A percentile compares a stretch with the other conserved stretches of the same genome.
Conservation (phyloP, 73 alveolate species). For the Paramecium biaurelia region DNA sequence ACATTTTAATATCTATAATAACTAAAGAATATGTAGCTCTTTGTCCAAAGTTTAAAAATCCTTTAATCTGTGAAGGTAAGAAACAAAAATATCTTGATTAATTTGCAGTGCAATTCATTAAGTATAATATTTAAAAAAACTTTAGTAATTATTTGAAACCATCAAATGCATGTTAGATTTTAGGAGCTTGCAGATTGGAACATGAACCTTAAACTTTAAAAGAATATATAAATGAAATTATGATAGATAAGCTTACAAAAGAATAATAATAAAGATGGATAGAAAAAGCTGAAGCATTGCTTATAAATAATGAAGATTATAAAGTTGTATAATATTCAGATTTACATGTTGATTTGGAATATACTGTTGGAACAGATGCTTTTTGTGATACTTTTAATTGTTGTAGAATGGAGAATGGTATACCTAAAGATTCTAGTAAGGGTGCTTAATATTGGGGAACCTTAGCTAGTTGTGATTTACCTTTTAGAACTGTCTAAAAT, state of each 20-base stretch:
- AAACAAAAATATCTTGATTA: not conserved
- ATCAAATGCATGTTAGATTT: not conserved
- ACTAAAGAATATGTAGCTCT: not conserved
- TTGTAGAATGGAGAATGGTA: constrained; percentile 81
- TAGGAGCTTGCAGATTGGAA: not conserved
- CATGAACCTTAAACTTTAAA: not conserved
- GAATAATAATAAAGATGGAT: constrained; percentile 39
- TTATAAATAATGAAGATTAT: constrained; percentile 48
- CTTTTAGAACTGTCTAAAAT: constrained; percentile 62
- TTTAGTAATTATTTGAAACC: not conserved
- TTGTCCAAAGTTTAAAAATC: not conserved
- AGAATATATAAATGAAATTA: not conserved
- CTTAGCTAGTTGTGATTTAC: constrained; percentile 74
- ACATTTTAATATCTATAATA: not conserved
- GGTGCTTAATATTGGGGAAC: constrained; percentile 71
- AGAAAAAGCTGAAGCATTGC: constrained; percentile 43
- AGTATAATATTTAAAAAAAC: not conserved
- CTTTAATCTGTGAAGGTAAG: not conserved
- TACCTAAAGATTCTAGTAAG: constrained; percentile 60
- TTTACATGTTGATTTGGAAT: constrained; percentile 85
- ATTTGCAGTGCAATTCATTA: not conserved
- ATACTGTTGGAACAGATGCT: constrained; percentile 73
- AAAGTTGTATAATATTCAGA: constrained; percentile 88
- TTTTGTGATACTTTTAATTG: constrained; percentile 81
- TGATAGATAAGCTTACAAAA: not conserved